Base-by-base conservation (phyloP, 2,329 filamentous ascomycete genomes). In the Xylariomycetidae sp. region DNA sequence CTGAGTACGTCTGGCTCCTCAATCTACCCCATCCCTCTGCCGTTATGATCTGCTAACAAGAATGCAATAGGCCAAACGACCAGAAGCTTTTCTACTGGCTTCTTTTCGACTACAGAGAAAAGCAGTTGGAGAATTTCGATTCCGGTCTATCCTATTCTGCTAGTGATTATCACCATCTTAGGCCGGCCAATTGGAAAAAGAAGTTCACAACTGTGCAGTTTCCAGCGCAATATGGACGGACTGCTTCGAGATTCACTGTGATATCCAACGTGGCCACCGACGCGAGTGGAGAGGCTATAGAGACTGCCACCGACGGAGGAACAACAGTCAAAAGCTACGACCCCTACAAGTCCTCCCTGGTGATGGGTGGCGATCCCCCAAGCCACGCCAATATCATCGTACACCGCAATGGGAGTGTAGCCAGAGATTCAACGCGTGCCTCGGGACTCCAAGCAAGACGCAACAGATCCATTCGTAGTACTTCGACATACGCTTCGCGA, bases 1-100 rank as follows among this genome's bases (percentile, higher is more conserved):
- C 76, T 19, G 74, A 79, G 78, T 85, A 66, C 60, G 79, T 69
- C 14, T 6, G 26, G 15, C 12, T 17, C 5, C 11, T 8, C 26
- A 12, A 9, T 12, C 11, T n/a, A 22, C 26, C 10, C 23, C 9
- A 20, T 16, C 15, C n/a, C 9, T 16, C 16, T 4, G 15, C 26
- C n/a, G 4, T 9, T n/a, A 34, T 29, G 15, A 26, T 16, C 6
- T 36, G 17, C 54, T 61, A 42, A 60, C 45, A 25, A 41, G 30
- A 27, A 5, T n/a, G 40, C 25, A 36, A n/a, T 19, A 90, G 85
- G 44, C 69, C 77, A 4, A 97, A 94, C 44, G 87, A 95, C 35
- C 88, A 96, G 55, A 94, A 95, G 54, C 74, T 90, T 46, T 96
- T 97, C 59, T 98, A 97, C 59, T 84, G 80, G 61, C 74, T 94